phyloP scores from a whole-genome alignment of 768 basidiomycete species.

The Boletus vermiculosoides region DNA sequence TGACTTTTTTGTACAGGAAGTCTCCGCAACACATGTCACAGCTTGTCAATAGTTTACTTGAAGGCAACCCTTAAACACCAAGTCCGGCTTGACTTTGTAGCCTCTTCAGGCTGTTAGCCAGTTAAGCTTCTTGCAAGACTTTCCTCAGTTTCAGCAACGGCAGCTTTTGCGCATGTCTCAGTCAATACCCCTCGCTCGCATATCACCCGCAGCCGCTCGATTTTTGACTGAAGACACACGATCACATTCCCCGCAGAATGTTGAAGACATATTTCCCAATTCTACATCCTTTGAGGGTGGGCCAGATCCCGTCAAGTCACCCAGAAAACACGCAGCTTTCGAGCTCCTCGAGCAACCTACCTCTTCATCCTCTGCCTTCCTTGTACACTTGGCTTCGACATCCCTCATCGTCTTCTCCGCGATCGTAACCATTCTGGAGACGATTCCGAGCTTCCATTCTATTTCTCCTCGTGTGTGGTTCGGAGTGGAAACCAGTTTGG shows the following conservation, averaged over 20 bases:
- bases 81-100: background rate
- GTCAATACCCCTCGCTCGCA: slow-evolving; percentile 29
- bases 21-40: background rate
- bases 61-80: background rate
- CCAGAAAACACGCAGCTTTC: slow-evolving; percentile 66
- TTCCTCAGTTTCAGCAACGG: background rate
- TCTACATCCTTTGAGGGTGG: slow-evolving; percentile 35
- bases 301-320: slow-evolving; percentile 29
- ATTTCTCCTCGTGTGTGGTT: slow-evolving; percentile 76
- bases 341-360: slow-evolving; percentile 79
- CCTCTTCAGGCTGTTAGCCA: background rate
- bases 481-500: slow-evolving; percentile 81
- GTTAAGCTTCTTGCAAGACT: background rate
- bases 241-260: slow-evolving; percentile 32
- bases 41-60: too few relatives aligned
- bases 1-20: background rate
- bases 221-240: slow-evolving; percentile 47
- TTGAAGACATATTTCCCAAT: slow-evolving; percentile 41
- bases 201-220: slow-evolving; percentile 28
- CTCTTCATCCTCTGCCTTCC: slow-evolving; percentile 71
- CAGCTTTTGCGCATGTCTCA: slow-evolving; percentile 26
- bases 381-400: slow-evolving; percentile 70
- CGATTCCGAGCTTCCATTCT: slow-evolving; percentile 72
- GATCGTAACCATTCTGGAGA: slow-evolving; percentile 74
- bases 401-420: slow-evolving; percentile 73